phyloP scores from a whole-genome alignment of 2,329 filamentous ascomycete species.

The Sclerotinia sclerotiorum region DNA sequence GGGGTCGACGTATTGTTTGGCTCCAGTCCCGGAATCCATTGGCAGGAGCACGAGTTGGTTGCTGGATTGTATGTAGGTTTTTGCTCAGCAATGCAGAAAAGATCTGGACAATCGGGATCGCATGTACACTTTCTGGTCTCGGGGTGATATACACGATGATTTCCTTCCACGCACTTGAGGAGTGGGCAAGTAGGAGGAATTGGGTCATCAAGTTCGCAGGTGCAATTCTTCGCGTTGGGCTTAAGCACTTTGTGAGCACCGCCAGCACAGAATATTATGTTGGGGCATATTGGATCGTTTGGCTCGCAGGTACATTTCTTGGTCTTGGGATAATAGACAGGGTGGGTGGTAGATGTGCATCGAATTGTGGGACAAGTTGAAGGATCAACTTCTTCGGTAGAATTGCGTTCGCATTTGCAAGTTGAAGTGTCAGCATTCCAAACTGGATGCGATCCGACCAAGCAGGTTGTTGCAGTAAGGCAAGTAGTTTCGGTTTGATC shows the following conservation, averaged over 20 bases:
- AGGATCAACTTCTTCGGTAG: slow-evolving; percentile 15
- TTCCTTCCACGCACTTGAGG: slow-evolving; percentile 28
- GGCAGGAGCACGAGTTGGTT: slow-evolving; percentile 28
- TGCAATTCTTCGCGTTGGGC: slow-evolving; percentile 25
- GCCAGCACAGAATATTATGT: slow-evolving; percentile 26
- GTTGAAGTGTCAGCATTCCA: slow-evolving; percentile 11
- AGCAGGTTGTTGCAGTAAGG: slow-evolving; percentile 12
- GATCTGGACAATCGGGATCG: slow-evolving; percentile 28
- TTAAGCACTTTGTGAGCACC: slow-evolving; percentile 24
- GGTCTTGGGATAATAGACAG: slow-evolving; percentile 27
- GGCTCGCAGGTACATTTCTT: slow-evolving; percentile 29
- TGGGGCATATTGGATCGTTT: slow-evolving; percentile 22
- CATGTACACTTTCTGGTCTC: slow-evolving; percentile 29
- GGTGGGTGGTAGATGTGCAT: slow-evolving; percentile 25
- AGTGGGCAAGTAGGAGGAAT: slow-evolving; percentile 26
- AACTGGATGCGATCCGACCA: slow-evolving; percentile 11
- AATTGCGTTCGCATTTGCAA: slow-evolving; percentile 13
- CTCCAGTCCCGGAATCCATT: slow-evolving; percentile 26
- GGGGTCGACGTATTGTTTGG: slow-evolving; percentile 13
- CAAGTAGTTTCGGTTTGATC: slow-evolving; percentile 15
- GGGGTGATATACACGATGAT: slow-evolving; percentile 30
- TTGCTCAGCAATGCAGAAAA: slow-evolving; percentile 28
- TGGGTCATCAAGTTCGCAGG: slow-evolving; percentile 26
- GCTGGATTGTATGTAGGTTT: slow-evolving; percentile 25
- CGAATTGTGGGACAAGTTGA: slow-evolving; percentile 26